These are phyloP conservation scores for Benincasa hispida DNA, from an alignment of 306 rosid genomes.

Conservation along the genomic window DNA sequence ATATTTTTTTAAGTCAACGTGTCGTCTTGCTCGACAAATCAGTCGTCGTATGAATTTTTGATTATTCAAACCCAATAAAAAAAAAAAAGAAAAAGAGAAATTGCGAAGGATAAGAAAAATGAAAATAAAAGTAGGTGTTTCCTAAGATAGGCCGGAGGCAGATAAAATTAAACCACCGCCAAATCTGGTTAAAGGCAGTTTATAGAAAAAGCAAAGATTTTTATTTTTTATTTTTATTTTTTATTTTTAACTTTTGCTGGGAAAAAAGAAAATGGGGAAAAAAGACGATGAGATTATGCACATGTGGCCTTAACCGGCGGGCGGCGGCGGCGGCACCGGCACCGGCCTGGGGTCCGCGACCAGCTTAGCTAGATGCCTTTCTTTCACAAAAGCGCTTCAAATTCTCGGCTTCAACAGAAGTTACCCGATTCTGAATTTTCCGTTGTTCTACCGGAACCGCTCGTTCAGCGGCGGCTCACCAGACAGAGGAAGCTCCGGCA, in stretches of 20 bases:
- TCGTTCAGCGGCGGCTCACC: constrained; percentile 43
- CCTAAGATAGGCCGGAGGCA: background rate
- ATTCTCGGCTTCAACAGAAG: background rate
- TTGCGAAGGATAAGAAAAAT: background rate
- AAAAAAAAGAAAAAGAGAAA: no score
- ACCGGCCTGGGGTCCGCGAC: background rate
- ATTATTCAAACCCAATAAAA: background rate
- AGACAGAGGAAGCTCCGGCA: constrained; percentile 52
- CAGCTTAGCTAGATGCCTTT: constrained; percentile 1
- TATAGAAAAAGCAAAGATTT: background rate
- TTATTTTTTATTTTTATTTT: background rate
- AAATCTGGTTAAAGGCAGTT: background rate
- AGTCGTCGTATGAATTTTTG: background rate
- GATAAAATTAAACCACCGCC: background rate
- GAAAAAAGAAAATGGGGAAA: background rate
- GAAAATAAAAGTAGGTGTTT: background rate
- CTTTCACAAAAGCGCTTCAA: constrained; percentile 1
- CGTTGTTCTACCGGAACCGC: background rate
- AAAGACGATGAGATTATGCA: background rate
- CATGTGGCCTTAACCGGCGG: background rate
- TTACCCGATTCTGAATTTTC: background rate
- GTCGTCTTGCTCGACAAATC: background rate
- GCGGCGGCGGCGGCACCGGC: background rate
- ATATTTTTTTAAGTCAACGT: background rate
- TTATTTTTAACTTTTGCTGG: background rate